A percentile compares a stretch with the other conserved stretches of the same genome.
phyloP scores from a whole-genome alignment of 2,329 filamentous ascomycete genomes.

The Truncatella angustata region DNA sequence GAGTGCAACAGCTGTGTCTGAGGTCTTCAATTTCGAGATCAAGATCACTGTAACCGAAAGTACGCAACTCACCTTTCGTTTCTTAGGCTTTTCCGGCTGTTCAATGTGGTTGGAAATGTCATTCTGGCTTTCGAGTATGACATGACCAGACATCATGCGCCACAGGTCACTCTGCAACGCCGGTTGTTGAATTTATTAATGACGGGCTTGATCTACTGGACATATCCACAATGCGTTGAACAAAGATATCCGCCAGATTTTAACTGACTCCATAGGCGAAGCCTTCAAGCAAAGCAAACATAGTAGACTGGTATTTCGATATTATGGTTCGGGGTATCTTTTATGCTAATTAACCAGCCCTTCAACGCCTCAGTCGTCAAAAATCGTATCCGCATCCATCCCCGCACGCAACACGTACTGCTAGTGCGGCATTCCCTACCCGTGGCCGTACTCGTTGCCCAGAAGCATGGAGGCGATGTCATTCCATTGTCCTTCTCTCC shows the following conservation, averaged over 20 bases:
- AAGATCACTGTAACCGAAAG: too few species aligned
- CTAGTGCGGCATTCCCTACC: neutral
- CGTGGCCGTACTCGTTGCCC: slow-evolving; percentile 6
- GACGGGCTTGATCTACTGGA: slow-evolving; percentile 37
- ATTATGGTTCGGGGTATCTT: neutral
- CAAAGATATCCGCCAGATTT: slow-evolving; percentile 33
- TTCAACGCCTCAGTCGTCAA: too few species aligned
- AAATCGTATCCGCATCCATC: too few species aligned
- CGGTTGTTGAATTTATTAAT: slow-evolving; percentile 26
- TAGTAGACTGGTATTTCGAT: too few species aligned
- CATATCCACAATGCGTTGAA: slow-evolving; percentile 38
- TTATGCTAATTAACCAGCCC: neutral
- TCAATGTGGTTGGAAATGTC: slow-evolving; percentile 38
- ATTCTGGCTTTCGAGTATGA: slow-evolving; percentile 37
- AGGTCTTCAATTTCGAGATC: too few species aligned
- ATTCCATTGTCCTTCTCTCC: slow-evolving; percentile 13
- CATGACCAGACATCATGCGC: slow-evolving; percentile 34
- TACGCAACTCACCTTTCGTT: neutral
- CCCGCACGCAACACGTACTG: neutral
- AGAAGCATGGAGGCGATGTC: slow-evolving; percentile 13
- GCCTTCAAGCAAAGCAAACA: too few species aligned
- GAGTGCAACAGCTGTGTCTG: too few species aligned
- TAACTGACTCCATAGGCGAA: slow-evolving; percentile 5
- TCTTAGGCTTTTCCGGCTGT: slow-evolving; percentile 33
- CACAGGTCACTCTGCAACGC: slow-evolving; percentile 22